phyloP scores from a whole-genome alignment of 352 stramenopile species.

The Phytophthora rubi region DNA sequence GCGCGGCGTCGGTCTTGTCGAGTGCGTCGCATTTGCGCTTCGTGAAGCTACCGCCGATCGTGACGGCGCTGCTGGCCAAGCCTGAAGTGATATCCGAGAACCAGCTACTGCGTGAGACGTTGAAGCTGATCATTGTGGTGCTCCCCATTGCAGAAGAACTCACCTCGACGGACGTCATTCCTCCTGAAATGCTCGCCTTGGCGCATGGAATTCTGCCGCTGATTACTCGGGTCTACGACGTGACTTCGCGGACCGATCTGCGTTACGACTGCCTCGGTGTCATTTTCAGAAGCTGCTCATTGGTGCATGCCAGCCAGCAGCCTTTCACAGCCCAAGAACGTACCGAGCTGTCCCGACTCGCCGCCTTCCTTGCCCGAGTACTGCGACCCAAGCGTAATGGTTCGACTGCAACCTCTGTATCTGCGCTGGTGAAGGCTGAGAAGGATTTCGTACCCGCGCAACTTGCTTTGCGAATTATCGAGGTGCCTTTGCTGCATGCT shows the following conservation, averaged over 20 bases:
- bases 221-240: slow-evolving; percentile 65
- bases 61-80: slow-evolving; percentile 50
- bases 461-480: slow-evolving; percentile 59
- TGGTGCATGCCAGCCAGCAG: slow-evolving; percentile 43
- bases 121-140: slow-evolving; percentile 63
- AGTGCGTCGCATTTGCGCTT: slow-evolving; percentile 47
- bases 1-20: neutral
- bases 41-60: slow-evolving; percentile 48
- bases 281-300: slow-evolving; percentile 52
- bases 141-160: slow-evolving; percentile 50
- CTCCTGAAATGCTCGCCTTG: slow-evolving; percentile 38
- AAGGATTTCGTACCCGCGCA: slow-evolving; percentile 41
- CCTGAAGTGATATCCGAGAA: slow-evolving; percentile 53
- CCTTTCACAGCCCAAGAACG: slow-evolving; percentile 35
- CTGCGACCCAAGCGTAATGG: slow-evolving; percentile 50
- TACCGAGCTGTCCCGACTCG: slow-evolving; percentile 45
- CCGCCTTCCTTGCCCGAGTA: slow-evolving; percentile 61
- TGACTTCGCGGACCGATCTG: slow-evolving; percentile 52
- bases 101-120: slow-evolving; percentile 54
- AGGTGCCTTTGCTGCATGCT: slow-evolving; percentile 40
- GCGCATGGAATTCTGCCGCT: slow-evolving; percentile 53
- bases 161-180: slow-evolving; percentile 21
- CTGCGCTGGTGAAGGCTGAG: slow-evolving; percentile 14
- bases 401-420: neutral
- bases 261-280: slow-evolving; percentile 64